Evolutionary conservation across 257 asterid genomes (phyloP), one percentile per base, ranked within the genome.

Genomic region (Fraxinus cuspidata): DNA sequence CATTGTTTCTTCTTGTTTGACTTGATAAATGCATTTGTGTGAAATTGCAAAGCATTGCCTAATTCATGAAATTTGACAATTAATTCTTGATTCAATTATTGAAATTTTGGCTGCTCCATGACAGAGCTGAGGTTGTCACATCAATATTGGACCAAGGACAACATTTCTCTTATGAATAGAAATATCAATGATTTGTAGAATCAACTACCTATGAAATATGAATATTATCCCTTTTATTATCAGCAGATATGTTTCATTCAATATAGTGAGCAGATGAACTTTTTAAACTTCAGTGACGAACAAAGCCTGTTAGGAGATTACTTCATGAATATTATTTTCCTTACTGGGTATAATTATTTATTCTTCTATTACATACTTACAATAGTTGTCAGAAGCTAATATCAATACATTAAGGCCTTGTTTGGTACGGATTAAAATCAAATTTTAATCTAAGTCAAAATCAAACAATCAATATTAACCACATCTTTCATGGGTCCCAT

Each of bases 61-160:
- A 74, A 28, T 37, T 70, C 9, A 19, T 64, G 51, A 60, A 29
- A 70, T 65, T 47, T 21, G 31, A 34, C 27, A 49, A 32, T 58
- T 47, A 69, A 70, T 56, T 19, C 51, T 38, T 63, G 60, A 72
- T 31, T 44, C 32, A 7, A 56, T 44, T 71, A 51, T 1, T 25
- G 31, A 60, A 38, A 11, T 42, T 42, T 60, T 38, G 23, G 74
- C 47, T 49, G 38, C 12, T 65, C 58, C 72, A 74, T 60, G 32
- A 75, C 65, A 78, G 53, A 79, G 73, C 44, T 72, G 53, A 71
- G 64, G 7, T n/a, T 42, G 49, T 78, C 72, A 28, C 72, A 60
- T 75, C 35, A 64, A 27, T 63, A 40, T 70, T 25, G 75, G 64
- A 40, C 74, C 73, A 32, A 23, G 19, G 72, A 32, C 76, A 71